Base-by-base conservation (phyloP, 768 basidiomycete genomes). In the Phaeotremella fagi region DNA sequence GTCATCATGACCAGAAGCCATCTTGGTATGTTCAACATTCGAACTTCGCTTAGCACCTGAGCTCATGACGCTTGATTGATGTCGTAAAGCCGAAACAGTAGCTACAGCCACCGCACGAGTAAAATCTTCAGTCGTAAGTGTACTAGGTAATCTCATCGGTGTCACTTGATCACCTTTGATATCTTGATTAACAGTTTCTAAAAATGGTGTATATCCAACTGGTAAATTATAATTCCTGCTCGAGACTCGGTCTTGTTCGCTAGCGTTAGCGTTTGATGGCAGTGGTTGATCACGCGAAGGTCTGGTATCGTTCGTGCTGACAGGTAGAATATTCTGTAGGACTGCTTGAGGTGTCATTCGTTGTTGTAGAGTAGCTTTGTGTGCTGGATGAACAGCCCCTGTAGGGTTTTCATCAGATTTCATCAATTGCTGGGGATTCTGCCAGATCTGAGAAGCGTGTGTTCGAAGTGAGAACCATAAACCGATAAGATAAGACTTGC, bases 401-500 rank as follows among this genome's bases (percentile, higher is more conserved):
- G 55, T 37, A 11, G 58, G 66, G 7, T 52, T 56, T 33, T 76
- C 72, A 18, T 75, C 75, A 5, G 59, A 54, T 35, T 72, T 73
- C 63, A 75, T 71, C 9, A 74, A 59, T 29, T 72, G 72, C 57
- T 76, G 90, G 2, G 92, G 92, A 70, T 98, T 97, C 71, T 98
- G 91, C 95, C 95, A 99, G 63, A 99, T 99, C 71, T 98, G 95
- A 14, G 87, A 85, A 5, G 95, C 95, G 71, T 99, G 95, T 1
- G 95, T 99, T 43, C 90, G 85, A 16, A 99, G 83, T 33, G 95
- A 97, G 78, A 99, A 99, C 95, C 95, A 98, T 0, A 98, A 79
- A 29, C 95, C 95, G 54, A 98, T 82, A 42, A 97, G 82, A 74
- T 99, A 99, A 1, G 95, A 97, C 91, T 97, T 61, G 41, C 26